Conservation (phyloP, 2,329 filamentous ascomycete species). For the Talaromyces amestolkiae region DNA sequence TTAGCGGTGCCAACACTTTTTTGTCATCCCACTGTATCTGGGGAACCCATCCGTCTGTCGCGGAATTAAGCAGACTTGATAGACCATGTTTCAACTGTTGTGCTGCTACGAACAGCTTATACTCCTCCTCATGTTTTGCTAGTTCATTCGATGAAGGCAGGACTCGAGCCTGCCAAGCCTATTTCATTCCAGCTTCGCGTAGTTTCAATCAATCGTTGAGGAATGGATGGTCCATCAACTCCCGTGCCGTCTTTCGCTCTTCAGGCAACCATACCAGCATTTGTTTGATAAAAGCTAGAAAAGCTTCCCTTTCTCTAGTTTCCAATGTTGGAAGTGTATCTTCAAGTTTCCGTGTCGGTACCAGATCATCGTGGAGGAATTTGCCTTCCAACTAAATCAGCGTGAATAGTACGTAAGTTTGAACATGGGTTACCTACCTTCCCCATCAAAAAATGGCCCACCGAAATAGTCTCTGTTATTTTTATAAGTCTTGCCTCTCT, state of each 20-base stretch:
- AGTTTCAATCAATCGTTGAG: slow-evolving; percentile 22
- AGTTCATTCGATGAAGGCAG: too few species aligned
- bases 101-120: too few species aligned
- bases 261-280: slow-evolving; percentile 39
- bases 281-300: slow-evolving; percentile 28
- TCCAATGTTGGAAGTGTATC: slow-evolving; percentile 25
- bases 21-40: too few species aligned
- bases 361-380: slow-evolving; percentile 22
- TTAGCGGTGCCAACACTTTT: too few species aligned
- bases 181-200: too few species aligned
- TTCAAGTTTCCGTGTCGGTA: slow-evolving; percentile 21
- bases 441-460: slow-evolving; percentile 15
- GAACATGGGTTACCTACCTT: background rate
- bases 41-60: too few species aligned
- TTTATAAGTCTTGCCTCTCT: slow-evolving; percentile 4
- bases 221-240: slow-evolving; percentile 38
- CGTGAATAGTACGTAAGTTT: background rate
- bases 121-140: too few species aligned
- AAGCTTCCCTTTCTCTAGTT: slow-evolving; percentile 32
- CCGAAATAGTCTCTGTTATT: slow-evolving; percentile 21
- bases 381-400: slow-evolving; percentile 15
- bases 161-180: too few species aligned
- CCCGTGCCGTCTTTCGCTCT: slow-evolving; percentile 36
- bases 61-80: too few species aligned
- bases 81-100: too few species aligned